A percentile compares a stretch with the other conserved stretches of the same genome.
Conservation (phyloP, 371 early-diverging fungal species). For the Mortierella sp. region DNA sequence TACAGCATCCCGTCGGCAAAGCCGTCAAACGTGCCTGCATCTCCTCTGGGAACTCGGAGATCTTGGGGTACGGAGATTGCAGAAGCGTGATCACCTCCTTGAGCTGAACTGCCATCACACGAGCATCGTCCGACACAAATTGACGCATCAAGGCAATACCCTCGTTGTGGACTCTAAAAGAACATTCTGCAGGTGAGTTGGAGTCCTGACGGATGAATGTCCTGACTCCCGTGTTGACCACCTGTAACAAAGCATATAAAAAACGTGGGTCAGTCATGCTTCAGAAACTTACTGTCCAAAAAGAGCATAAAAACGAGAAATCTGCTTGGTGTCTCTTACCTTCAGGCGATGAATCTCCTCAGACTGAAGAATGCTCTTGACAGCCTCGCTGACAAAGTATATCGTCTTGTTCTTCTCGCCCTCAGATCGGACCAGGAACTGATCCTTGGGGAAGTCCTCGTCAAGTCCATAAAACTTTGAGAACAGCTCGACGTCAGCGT, state of each 20-base stretch:
- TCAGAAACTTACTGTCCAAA: constrained; percentile 1
- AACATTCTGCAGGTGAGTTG: constrained; percentile 63
- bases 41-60: constrained; percentile 29
- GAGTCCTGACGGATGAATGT: constrained; percentile 82
- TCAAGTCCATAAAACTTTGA: constrained; percentile 76
- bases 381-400: constrained; percentile 83
- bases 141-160: constrained; percentile 78
- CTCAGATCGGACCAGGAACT: constrained; percentile 86
- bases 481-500: constrained; percentile 67
- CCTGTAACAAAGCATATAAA: constrained; percentile 33
- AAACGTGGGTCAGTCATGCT: not conserved
- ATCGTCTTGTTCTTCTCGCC: constrained; percentile 76
- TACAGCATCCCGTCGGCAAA: constrained; percentile 66
- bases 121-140: constrained; percentile 62
- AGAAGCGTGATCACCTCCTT: constrained; percentile 68
- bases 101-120: constrained; percentile 63
- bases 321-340: constrained; percentile 40
- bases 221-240: constrained; percentile 92
- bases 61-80: constrained; percentile 49
- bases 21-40: constrained; percentile 34
- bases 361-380: constrained; percentile 77
- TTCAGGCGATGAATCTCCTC: constrained; percentile 76
- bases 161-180: constrained; percentile 84
- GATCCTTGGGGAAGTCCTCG: constrained; percentile 78
- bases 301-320: not conserved